Conservation (phyloP, 2,329 filamentous ascomycete genomes). For the Neocucurbitaria cava region DNA sequence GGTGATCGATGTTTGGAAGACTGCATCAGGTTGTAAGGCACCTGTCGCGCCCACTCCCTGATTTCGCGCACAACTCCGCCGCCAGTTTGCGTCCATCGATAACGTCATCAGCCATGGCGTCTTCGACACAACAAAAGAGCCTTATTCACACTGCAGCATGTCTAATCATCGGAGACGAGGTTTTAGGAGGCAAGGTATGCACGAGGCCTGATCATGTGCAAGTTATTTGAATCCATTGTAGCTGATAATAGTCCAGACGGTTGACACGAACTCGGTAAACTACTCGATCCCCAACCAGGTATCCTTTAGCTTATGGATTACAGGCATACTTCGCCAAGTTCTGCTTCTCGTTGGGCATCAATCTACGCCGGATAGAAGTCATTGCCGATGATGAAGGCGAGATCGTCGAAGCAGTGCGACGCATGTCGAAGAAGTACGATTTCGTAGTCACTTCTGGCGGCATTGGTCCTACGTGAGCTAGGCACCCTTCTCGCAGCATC, state of each 20-base stretch:
- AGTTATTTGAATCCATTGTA: constrained; percentile 1
- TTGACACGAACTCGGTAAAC: constrained; percentile 67
- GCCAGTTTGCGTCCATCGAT: constrained; percentile 38
- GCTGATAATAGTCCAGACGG: constrained; percentile 57
- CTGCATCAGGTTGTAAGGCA: constrained; percentile 77
- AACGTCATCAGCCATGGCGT: constrained; percentile 54
- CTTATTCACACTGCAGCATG: constrained; percentile 89
- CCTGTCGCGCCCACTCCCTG: constrained; percentile 68
- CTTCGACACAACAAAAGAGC: constrained; percentile 62
- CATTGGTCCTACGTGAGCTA: constrained; percentile 86
- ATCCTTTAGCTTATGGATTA: constrained; percentile 17
- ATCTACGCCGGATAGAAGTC: constrained; percentile 86
- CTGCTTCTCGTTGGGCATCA: constrained; percentile 70
- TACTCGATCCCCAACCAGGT: background rate
- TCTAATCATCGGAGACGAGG: constrained; percentile 96
- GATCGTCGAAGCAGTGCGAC: constrained; percentile 83
- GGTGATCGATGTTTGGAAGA: constrained; percentile 73
- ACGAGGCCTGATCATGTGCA: background rate
- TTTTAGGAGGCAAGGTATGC: constrained; percentile 87
- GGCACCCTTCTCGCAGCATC: constrained; percentile 7
- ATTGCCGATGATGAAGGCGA: constrained; percentile 91
- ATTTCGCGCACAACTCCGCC: constrained; percentile 60
- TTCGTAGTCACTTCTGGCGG: constrained; percentile 95
- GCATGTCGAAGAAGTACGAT: constrained; percentile 91
- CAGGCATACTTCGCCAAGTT: constrained; percentile 68